A percentile compares a stretch with the other conserved stretches of the same genome.
Evolutionary conservation across 805 yeast genomes (phyloP).

Genomic region (Ogataea wickerhamii): DNA sequence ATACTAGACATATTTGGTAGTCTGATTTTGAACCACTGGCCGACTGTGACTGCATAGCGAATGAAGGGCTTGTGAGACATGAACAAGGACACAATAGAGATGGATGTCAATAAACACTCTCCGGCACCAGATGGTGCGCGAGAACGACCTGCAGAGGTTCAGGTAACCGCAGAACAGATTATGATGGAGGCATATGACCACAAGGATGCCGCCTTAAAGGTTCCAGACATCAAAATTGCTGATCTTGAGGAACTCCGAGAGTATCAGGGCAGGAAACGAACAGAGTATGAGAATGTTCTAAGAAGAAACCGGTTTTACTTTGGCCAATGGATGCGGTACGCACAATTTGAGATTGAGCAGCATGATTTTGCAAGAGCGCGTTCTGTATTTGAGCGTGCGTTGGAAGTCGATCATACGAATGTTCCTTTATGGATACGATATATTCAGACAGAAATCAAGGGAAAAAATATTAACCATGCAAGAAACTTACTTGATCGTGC

Average conservation of each 20-base stretch:
- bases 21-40: too few relatives aligned
- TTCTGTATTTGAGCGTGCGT: conserved; percentile 82
- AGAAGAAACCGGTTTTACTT: conserved; percentile 76
- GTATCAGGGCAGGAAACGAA: conserved; percentile 69
- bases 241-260: conserved; percentile 82
- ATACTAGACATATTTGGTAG: too few relatives aligned
- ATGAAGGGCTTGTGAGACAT: neutral
- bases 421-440: conserved; percentile 86
- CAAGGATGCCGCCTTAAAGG: conserved; percentile 36
- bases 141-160: conserved; percentile 43
- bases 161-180: conserved; percentile 63
- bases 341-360: conserved; percentile 79
- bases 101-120: neutral
- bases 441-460: conserved; percentile 70
- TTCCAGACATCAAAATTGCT: conserved; percentile 47
- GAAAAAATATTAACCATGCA: conserved; percentile 80
- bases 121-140: neutral
- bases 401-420: conserved; percentile 69
- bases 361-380: conserved; percentile 77
- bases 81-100: neutral
- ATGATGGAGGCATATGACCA: conserved; percentile 58
- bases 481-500: conserved; percentile 81
- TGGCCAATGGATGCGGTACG: conserved; percentile 91
- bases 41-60: too few relatives aligned
- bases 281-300: conserved; percentile 82